Percentiles rank a stretch among this genome's conserved stretches.
Conservation (phyloP, 2,329 filamentous ascomycete species). For the Amphichorda felina region DNA sequence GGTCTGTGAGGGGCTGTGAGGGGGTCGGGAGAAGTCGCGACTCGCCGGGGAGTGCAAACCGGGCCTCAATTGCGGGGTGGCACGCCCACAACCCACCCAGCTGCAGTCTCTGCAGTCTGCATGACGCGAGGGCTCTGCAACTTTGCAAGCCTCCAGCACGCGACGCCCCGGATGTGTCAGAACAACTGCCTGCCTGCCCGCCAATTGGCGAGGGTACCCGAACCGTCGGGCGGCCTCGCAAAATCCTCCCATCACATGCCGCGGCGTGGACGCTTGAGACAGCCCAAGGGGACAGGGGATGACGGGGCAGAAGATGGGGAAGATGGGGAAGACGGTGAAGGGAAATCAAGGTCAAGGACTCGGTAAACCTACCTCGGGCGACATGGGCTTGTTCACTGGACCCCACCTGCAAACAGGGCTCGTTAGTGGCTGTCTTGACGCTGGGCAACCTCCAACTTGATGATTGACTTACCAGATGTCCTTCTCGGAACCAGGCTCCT, state of each 20-base stretch:
- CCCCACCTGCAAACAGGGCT: slow-evolving; percentile 56
- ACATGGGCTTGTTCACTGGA: slow-evolving; percentile 99
- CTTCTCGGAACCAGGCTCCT: slow-evolving; percentile 79
- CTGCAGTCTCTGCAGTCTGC: neutral
- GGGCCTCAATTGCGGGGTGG: neutral
- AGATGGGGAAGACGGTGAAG: neutral
- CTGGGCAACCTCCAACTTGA: neutral
- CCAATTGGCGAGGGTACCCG: slow-evolving; percentile 3
- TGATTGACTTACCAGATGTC: slow-evolving; percentile 60
- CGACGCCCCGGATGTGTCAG: slow-evolving; percentile 2
- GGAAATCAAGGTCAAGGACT: slow-evolving; percentile 2
- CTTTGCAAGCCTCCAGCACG: neutral
- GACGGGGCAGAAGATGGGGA: neutral
- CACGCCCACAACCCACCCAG: neutral
- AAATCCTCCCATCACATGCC: slow-evolving; percentile 1
- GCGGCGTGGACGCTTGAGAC: neutral
- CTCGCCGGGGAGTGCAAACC: neutral
- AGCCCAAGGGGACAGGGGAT: neutral
- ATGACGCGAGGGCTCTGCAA: neutral
- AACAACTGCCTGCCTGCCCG: neutral
- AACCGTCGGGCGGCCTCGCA: neutral
- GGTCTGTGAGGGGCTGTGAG: neutral
- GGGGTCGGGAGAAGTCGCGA: slow-evolving; percentile 3
- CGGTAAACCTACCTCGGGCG: slow-evolving; percentile 61
- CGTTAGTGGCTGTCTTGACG: slow-evolving; percentile 13